These are phyloP conservation scores for Camelina sativa DNA, from an alignment of 345 rosid species.

Conservation along the genomic window DNA sequence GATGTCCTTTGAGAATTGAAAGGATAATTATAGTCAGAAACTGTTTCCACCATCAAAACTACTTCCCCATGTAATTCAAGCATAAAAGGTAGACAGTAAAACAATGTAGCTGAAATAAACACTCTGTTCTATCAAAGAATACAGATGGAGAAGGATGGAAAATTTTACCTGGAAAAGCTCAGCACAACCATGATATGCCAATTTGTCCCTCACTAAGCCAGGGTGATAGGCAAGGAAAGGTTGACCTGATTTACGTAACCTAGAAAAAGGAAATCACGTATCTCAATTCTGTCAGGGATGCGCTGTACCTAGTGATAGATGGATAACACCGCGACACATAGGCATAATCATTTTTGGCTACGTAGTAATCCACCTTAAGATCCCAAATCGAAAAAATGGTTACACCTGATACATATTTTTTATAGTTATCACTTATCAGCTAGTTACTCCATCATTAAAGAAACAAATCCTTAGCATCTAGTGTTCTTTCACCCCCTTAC, in stretches of 20 bases:
- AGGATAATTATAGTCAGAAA: slow-evolving; percentile 38
- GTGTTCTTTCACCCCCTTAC: not conserved
- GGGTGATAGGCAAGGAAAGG: slow-evolving; percentile 89
- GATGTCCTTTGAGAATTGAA: slow-evolving; percentile 65
- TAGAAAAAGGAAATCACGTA: slow-evolving; percentile 40
- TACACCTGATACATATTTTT: not conserved
- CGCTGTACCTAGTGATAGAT: not conserved
- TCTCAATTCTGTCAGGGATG: slow-evolving; percentile 28
- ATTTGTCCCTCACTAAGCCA: slow-evolving; percentile 77
- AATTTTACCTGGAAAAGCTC: slow-evolving; percentile 89
- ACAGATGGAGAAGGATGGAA: slow-evolving; percentile 28
- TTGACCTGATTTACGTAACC: slow-evolving; percentile 79
- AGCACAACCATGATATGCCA: slow-evolving; percentile 99
- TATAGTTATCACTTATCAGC: slow-evolving; percentile 25
- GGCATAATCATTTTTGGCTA: not conserved
- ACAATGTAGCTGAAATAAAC: slow-evolving; percentile 6
- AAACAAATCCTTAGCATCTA: slow-evolving; percentile 22
- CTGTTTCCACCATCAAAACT: slow-evolving; percentile 18
- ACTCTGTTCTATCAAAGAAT: slow-evolving; percentile 25
- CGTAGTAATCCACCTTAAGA: slow-evolving; percentile 15
- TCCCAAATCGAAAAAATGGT: too few relatives aligned
- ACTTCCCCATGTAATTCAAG: slow-evolving; percentile 27
- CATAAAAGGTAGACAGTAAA: slow-evolving; percentile 19
- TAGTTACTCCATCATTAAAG: slow-evolving; percentile 6
- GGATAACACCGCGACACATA: slow-evolving; percentile 7